phyloP scores from a whole-genome alignment of 345 rosid species.

The Murraya koenigii region DNA sequence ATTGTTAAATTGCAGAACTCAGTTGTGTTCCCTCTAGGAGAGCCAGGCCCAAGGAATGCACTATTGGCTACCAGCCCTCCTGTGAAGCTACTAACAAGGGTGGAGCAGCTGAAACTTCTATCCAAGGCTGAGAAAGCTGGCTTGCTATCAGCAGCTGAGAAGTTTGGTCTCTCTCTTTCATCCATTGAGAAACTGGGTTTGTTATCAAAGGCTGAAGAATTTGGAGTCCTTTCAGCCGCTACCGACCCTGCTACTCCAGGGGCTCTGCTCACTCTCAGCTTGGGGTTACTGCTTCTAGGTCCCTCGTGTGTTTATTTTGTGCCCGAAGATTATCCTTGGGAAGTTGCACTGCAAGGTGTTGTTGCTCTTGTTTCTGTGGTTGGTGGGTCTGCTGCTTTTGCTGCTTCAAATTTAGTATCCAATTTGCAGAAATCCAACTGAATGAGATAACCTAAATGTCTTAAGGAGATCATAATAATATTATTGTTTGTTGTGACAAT shows the following conservation, averaged over 20 bases:
- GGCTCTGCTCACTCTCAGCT: constrained; percentile 54
- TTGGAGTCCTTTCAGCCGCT: constrained; percentile 87
- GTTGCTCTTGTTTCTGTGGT: constrained; percentile 56
- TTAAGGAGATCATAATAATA: neutral
- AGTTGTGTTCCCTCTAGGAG: constrained; percentile 42
- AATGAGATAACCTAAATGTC: neutral
- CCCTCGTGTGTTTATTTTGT: constrained; percentile 72
- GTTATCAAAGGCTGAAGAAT: constrained; percentile 85
- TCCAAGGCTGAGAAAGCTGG: constrained; percentile 93
- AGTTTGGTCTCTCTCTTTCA: constrained; percentile 76
- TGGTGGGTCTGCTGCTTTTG: constrained; percentile 92
- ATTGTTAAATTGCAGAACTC: constrained; percentile 26
- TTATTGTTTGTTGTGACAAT: neutral
- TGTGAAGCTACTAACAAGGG: constrained; percentile 83
- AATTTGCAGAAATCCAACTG: constrained; percentile 72
- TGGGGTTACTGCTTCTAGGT: constrained; percentile 70
- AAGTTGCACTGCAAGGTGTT: constrained; percentile 55
- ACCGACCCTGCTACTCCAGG: constrained; percentile 78
- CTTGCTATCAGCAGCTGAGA: constrained; percentile 84
- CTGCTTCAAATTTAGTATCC: constrained; percentile 73
- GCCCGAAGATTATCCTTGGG: constrained; percentile 78
- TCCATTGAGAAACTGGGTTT: constrained; percentile 89
- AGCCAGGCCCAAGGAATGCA: constrained; percentile 43
- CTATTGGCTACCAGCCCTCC: constrained; percentile 26
- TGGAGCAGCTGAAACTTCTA: constrained; percentile 84